Base-by-base conservation (phyloP, 2,329 filamentous ascomycete species). In the Orbilia quercus region DNA sequence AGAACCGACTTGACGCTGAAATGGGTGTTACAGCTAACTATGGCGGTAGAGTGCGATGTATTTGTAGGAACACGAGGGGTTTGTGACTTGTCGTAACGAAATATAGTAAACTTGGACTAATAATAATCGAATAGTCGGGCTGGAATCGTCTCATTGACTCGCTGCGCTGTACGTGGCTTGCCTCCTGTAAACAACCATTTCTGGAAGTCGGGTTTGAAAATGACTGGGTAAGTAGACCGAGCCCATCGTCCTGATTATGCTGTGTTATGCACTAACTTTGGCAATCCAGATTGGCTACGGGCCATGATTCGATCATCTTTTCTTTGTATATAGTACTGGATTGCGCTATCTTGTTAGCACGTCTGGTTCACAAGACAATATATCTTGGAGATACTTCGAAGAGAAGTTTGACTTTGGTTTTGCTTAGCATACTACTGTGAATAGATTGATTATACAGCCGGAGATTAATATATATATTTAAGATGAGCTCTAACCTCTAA, bases 141-240 rank as follows among this genome's bases (percentile, higher is more conserved):
- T 77, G 76, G 76, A 77, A 78, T 38, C 63, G 75, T 6, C 67
- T 77, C 5, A 76, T 77, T 14, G 77, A 77, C 51, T 62, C 74
- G 7, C 48, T 78, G 42, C 62, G 76, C 14, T 77, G 77, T 38
- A 64, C 59, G 12, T 77, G 75, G 76, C 36, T 74, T 50, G 60
- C 72, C 2, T 76, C 65, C 36, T 77, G 75, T 50, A 77, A 75
- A 48, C 64, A 74, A 18, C 58, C 76, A 5, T 77, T 76, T 62
- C 31, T 77, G 11, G 76, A 77, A 54, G 75, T 77, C 16, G 76
- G 76, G 45, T 70, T 54, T 25, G 75, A 76, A 14, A 53, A 75
- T 16, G 77, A 75, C 53, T 78, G 73, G 76, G 76, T 76, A 47
- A 51, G 55, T 64, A 20, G 9, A 31, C 18, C 7, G 25, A 34